These are phyloP conservation scores for Lepiota brunneoincarnata DNA, from an alignment of 768 basidiomycete species.

Conservation along the genomic window DNA sequence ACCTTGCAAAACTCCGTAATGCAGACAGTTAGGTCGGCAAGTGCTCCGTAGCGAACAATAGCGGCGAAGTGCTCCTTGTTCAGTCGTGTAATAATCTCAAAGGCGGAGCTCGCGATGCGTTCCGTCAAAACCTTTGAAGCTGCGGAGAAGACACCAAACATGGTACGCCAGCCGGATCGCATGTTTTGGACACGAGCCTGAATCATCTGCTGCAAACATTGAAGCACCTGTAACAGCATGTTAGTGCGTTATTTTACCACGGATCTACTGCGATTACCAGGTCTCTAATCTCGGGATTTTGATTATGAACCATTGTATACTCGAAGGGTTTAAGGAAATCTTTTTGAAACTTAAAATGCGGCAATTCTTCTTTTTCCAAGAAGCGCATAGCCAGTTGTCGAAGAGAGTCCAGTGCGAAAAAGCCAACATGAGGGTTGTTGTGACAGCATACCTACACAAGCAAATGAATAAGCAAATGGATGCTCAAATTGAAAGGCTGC, in stretches of 20 bases:
- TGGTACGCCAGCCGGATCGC: conserved; percentile 98
- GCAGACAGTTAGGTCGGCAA: conserved; percentile 94
- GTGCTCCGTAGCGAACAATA: conserved; percentile 93
- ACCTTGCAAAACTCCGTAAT: conserved; percentile 99
- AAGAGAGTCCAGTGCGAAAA: conserved; percentile 95
- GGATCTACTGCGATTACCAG: conserved; percentile 58
- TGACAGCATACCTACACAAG: conserved; percentile 88
- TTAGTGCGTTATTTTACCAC: neutral
- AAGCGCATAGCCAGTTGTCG: conserved; percentile 98
- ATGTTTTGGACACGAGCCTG: conserved; percentile 93
- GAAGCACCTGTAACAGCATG: conserved; percentile 63
- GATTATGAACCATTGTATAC: conserved; percentile 95
- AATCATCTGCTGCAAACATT: conserved; percentile 99
- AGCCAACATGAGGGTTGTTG: conserved; percentile 93
- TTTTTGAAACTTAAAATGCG: conserved; percentile 99
- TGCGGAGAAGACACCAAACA: conserved; percentile 98
- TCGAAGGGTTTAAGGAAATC: conserved; percentile 98
- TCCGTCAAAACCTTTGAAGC: conserved; percentile 88
- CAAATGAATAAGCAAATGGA: conserved; percentile 7
- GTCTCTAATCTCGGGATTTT: conserved; percentile 93
- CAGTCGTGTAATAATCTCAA: conserved; percentile 90
- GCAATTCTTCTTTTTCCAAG: conserved; percentile 95
- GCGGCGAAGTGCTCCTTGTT: conserved; percentile 88
- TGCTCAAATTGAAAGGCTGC: conserved; percentile 13
- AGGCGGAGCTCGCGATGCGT: conserved; percentile 88